These are phyloP conservation scores for Phylloboletellus chloephorus DNA, from an alignment of 1,284 basidiomycete genomes.

Conservation along the genomic window DNA sequence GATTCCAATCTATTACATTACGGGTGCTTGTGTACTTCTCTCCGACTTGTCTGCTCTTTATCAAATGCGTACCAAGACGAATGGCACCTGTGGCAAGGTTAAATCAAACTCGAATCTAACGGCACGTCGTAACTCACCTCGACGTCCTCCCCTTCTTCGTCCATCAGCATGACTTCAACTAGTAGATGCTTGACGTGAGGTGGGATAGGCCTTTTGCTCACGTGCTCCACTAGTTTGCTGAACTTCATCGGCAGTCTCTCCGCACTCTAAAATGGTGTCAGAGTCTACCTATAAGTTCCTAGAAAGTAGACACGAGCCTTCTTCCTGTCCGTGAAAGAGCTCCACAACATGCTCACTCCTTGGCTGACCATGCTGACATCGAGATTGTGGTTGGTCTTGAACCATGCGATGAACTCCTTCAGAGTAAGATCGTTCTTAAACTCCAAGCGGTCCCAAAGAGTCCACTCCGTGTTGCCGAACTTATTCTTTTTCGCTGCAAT, in stretches of 20 bases:
- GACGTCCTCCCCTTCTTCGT: constrained; percentile 86
- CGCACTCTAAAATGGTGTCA: constrained; percentile 53
- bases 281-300: not conserved
- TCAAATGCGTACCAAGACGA: constrained; percentile 58
- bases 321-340: constrained; percentile 84
- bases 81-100: constrained; percentile 50
- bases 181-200: constrained; percentile 78
- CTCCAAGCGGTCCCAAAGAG: constrained; percentile 97
- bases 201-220: constrained; percentile 89
- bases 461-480: constrained; percentile 90
- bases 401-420: constrained; percentile 81
- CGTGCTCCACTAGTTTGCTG: constrained; percentile 85
- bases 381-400: constrained; percentile 81
- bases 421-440: constrained; percentile 88
- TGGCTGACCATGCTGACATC: constrained; percentile 95
- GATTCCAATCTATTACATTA: constrained; percentile 7
- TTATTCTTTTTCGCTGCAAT: constrained; percentile 89
- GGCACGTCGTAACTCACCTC: constrained; percentile 47
- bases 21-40: constrained; percentile 5
- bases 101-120: not conserved
- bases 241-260: constrained; percentile 88
- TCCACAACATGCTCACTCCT: constrained; percentile 98
- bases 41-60: constrained; percentile 8
- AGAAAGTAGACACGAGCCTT: constrained; percentile 50
- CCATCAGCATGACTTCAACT: constrained; percentile 92